Evolutionary conservation across 352 stramenopile species (phyloP).

Genomic region (Phytophthora pisi): DNA sequence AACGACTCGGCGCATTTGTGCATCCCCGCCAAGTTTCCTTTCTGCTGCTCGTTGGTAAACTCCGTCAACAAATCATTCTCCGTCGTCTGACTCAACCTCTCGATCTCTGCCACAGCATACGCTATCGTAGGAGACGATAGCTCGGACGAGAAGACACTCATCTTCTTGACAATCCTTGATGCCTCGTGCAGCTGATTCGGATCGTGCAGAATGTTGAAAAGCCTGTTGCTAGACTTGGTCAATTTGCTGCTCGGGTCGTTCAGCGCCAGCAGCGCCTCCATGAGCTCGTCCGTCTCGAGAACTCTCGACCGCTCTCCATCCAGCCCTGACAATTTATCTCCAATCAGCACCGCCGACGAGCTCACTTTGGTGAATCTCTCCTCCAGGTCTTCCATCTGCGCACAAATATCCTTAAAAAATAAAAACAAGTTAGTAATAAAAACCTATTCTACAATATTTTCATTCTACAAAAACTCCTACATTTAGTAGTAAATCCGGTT

Average conservation of each 20-base stretch:
- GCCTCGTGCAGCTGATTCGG: constrained; percentile 76
- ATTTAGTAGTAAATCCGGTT: constrained; percentile 62
- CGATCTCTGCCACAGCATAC: constrained; percentile 70
- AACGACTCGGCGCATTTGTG: constrained; percentile 66
- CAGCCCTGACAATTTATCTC: constrained; percentile 65
- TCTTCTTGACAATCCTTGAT: constrained; percentile 71
- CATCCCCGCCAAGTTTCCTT: constrained; percentile 55
- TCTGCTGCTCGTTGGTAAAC: constrained; percentile 78
- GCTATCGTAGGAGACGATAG: constrained; percentile 64
- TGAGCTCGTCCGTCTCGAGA: constrained; percentile 78
- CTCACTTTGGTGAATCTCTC: constrained; percentile 89
- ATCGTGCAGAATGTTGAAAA: constrained; percentile 73
- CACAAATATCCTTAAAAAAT: constrained; percentile 61
- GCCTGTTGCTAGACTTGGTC: constrained; percentile 60
- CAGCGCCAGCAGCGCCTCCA: constrained; percentile 74
- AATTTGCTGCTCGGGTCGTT: constrained; percentile 65
- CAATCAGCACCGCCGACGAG: constrained; percentile 77
- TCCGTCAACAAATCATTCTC: constrained; percentile 77
- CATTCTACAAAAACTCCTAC: constrained; percentile 30
- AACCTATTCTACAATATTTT: not conserved
- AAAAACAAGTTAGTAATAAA: constrained; percentile 9
- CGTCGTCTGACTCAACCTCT: constrained; percentile 74
- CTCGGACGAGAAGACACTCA: constrained; percentile 73
- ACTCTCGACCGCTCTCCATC: constrained; percentile 70
- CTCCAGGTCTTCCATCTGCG: constrained; percentile 83